Base-by-base conservation (phyloP, 371 early-diverging fungal genomes). In the Mucor lusitanicus region DNA sequence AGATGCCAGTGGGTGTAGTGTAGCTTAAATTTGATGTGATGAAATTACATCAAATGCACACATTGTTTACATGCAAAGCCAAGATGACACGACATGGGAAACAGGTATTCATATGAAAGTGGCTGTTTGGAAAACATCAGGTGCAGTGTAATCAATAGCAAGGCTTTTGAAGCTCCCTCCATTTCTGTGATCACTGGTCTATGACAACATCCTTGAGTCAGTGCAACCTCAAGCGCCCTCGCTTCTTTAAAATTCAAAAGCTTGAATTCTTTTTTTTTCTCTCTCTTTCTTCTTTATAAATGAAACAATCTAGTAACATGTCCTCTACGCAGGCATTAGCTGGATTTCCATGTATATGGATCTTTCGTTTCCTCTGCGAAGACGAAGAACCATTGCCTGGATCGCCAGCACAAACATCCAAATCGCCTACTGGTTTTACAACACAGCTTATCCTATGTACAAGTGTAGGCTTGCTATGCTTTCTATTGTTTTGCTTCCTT, bases 391-490 rank as follows among this genome's bases (percentile, higher is more conserved):
- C 82, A 11, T 30, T 74, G 23, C 83, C 81, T 19, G 83, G 83
- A 9, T 75, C 79, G 11, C 83, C 83, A 53, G 66, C 76, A 1
- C 76, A 75, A 64, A 74, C 67, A 53, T 68, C 83, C 0, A 83
- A 83, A 68, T 73, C 73, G 12, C 74, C 79, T 6, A 83, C 83
- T 11, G 83, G 83, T 63, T 61, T 83, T 15, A 64, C 68, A 50
- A 77, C 79, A 23, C 83, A 83, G 44, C 75, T 83, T 17, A 63
- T 78, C n/a, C 71, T 83, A 30, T 83, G 83, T 63, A 73, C 74
- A 55, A 64, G 69, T 12, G 79, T 79, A 35, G 83, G 83, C n/a
- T 39, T 64, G 6, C 28, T 79, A 25, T 80, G 83, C 53, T 80
- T 83, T 66, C 46, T 83, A 21, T 35, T 76, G 3, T 83, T 83